Evolutionary conservation across 2,329 filamentous ascomycete species (phyloP), one percentile per base, ranked within the genome.

Genomic region (Hypoxylon sp.): DNA sequence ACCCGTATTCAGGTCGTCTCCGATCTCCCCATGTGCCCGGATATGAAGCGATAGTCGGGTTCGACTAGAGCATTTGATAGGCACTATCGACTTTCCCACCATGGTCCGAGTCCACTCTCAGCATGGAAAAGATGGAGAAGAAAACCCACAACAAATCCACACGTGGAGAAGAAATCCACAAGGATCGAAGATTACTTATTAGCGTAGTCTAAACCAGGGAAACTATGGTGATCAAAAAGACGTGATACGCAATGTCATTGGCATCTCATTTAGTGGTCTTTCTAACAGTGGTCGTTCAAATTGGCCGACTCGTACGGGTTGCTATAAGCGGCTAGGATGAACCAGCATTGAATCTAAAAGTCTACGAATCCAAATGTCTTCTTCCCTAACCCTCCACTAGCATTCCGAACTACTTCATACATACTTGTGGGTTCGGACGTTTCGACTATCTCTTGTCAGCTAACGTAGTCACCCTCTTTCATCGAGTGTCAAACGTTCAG

Each of bases 271-370:
- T 2, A 3, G 52, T 45, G 9, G 17, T 38, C n/a, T 56, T 50
- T 56, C 21, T 49, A 19, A 50, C 17, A 25, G 43, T 28, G 25
- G 30, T 32, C 21, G 41, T 46, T 32, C 32, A 48, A 63, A 19
- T 46, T 34, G 21, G 9, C 38, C 32, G 23, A 41, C 19, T 41
- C 43, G 41, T 53, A 19, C 60, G 63, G 64, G 19, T 55, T 69
- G 34, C 63, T 67, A 51, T 50, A 67, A 63, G 34, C 21, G 50
- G 67, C 52, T 64, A 67, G 60, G 60, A 65, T 17, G 21, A 46
- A 36, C 49, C 51, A 30, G 48, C 38, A 17, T 36, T 21, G 28
- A 41, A 49, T 49, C 43, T 28, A 43, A 41, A 45, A 38, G 13
- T 45, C 41, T 62, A 30, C 28, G 28, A 30, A 30, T 30, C 28